Evolutionary conservation across 2,329 filamentous ascomycete species (phyloP), one percentile per base, ranked within the genome.

Genomic region (Colletotrichum viniferum): DNA sequence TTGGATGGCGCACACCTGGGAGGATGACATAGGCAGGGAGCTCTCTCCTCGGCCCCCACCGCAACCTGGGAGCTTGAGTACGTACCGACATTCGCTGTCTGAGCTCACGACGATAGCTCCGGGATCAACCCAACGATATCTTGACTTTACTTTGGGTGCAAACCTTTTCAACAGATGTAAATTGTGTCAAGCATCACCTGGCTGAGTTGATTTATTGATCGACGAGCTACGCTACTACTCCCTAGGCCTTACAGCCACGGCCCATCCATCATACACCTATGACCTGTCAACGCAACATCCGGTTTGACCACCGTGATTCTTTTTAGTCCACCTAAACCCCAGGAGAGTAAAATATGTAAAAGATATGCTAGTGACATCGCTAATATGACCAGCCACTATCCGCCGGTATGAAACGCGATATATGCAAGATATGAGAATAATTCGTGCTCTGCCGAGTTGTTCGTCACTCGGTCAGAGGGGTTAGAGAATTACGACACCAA

Each of bases 1-100:
- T 74, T 75, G 55, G 62, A 48, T 61, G 24, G 63, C n/a, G n/a
- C 43, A 21, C 43, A 52, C 43, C 43, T 70, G 58, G 68, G 18
- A 64, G 72, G 75, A 77, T 77, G 75, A 75, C 75, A 75, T 77
- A 72, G 74, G 68, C 36, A 68, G 36, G 60, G 58, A 71, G 61
- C 73, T 71, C 43, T 52, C 43, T 52, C 48, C 56, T 55, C 21
- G 38, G 58, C 63, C 69, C 69, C 73, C 34, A 64, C 28, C 24
- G 43, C 21, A 32, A 74, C 34, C 55, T 58, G 66, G 43, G 21
- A 71, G 68, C 60, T 71, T 14, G 7, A 16, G 70, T 76, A 76
- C 73, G 73, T 76, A 76, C 73, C 70, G 9, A 61, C 18, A 21
- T 21, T 26, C 21, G 24, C 16, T 58, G 55, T 58, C 55, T 28